Evolutionary conservation across 345 rosid genomes (phyloP), one percentile per base, ranked within the genome.

Genomic region (Turritis glabra): DNA sequence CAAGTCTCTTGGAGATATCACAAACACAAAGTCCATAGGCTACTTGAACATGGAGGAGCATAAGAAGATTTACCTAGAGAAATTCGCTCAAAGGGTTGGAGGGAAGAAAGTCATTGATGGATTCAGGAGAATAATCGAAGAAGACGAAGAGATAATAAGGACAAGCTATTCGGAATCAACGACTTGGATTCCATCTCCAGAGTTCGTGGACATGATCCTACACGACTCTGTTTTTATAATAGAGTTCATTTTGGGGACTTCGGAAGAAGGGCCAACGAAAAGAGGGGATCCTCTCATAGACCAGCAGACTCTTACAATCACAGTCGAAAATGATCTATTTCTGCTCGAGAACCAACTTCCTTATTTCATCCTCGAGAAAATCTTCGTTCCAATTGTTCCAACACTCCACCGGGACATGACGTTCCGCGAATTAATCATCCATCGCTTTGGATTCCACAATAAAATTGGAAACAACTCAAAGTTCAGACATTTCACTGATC

Each of bases 31-130:
- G 33, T 37, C 17, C 0, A 35, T 7, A 32, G 72, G 25, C 25
- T 67, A 67, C 25, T 17, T 67, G 11, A 52, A 67, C 25, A 37
- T 33, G 51, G 72, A 67, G 10, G 13, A 11, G 33, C 38, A 52
- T 12, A 37, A 37, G 41, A 37, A 37, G 14, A 12, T 37, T 37
- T 37, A 64, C 25, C 17, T 64, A 4, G 10, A 3, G 10, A 38
- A 44, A 3, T 64, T 64, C 9, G 3, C 25, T 4, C 1, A n/a
- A 27, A n/a, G 54, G 15, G 2, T 41, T 64, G 40, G 64, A 19
- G 47, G 25, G 35, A 3, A 9, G 17, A 9, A 23, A 13, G 13
- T 0, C 2, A 47, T 14, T 4, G 46, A 41, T 41, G 47, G 47
- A 15, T n/a, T 15, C 7, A 15, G 13, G 41, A 37, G 47, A 43